Evolutionary conservation across 331 rosid genomes (phyloP).

Genomic region (Rhamnella rubrinervis): DNA sequence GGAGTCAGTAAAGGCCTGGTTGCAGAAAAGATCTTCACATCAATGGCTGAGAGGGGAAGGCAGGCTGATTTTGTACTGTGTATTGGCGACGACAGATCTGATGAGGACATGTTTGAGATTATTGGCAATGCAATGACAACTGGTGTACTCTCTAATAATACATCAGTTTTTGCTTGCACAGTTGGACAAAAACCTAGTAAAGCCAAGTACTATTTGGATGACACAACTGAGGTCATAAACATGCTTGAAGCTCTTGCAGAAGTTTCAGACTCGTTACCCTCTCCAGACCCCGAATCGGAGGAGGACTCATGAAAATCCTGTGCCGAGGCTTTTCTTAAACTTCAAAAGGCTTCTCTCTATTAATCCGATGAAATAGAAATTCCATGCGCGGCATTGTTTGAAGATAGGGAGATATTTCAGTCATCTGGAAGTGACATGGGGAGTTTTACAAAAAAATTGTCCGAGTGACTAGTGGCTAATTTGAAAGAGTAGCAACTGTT

Average conservation of each 20-base stretch:
- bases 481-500: slow-evolving; percentile 3
- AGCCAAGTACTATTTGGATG: slow-evolving; percentile 57
- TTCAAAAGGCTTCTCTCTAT: slow-evolving; percentile 10
- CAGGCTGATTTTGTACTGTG: slow-evolving; percentile 53
- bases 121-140: slow-evolving; percentile 37
- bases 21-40: slow-evolving; percentile 45
- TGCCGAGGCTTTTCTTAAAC: slow-evolving; percentile 9
- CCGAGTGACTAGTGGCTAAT: slow-evolving; percentile 11
- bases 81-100: slow-evolving; percentile 55
- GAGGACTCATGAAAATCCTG: slow-evolving; percentile 24
- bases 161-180: slow-evolving; percentile 48
- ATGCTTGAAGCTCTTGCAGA: slow-evolving; percentile 57
- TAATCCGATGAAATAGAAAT: slow-evolving; percentile 5
- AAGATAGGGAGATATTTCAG: slow-evolving; percentile 10
- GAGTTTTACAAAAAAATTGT: background rate
- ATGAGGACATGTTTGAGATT: slow-evolving; percentile 54
- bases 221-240: slow-evolving; percentile 44
- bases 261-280: slow-evolving; percentile 35
- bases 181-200: slow-evolving; percentile 63
- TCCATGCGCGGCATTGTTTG: slow-evolving; percentile 12
- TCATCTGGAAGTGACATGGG: slow-evolving; percentile 8
- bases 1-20: slow-evolving; percentile 56
- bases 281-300: slow-evolving; percentile 26
- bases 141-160: slow-evolving; percentile 36
- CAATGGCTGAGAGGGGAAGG: slow-evolving; percentile 42